These are phyloP conservation scores for Oryza coarctata DNA, from an alignment of 176 grass and related monocot genomes.

Conservation along the genomic window DNA sequence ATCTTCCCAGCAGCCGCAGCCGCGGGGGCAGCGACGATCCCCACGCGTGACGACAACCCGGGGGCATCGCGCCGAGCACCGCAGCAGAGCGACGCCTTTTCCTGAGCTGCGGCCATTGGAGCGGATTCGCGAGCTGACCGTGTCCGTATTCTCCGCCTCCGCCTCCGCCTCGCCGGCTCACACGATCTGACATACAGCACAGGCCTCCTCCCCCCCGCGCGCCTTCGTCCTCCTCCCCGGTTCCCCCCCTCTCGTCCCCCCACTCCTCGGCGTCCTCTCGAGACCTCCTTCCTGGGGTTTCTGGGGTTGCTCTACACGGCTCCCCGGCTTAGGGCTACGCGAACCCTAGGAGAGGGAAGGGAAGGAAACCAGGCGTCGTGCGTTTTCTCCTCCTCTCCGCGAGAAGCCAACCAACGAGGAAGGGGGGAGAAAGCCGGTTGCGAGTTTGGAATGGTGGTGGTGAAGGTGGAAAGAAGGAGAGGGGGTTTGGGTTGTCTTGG, in stretches of 20 bases:
- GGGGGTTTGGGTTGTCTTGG: slow-evolving; percentile 15
- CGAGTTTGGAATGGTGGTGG: background rate
- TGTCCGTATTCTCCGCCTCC: slow-evolving; percentile 89
- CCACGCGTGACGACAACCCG: background rate
- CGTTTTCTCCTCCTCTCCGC: slow-evolving; percentile 25
- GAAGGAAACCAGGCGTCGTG: no score
- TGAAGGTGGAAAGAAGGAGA: background rate
- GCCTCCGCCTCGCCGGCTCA: slow-evolving; percentile 56
- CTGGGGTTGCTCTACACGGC: background rate
- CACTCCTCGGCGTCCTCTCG: background rate
- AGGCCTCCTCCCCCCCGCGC: slow-evolving; percentile 54
- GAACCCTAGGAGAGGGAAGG: background rate
- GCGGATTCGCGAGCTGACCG: slow-evolving; percentile 85
- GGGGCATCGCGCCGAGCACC: slow-evolving; percentile 32
- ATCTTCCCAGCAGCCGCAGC: slow-evolving; percentile 42
- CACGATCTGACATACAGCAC: slow-evolving; percentile 98
- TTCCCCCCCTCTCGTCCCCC: background rate
- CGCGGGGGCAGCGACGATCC: slow-evolving; percentile 6
- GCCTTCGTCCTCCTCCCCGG: slow-evolving; percentile 29
- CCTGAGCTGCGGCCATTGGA: slow-evolving; percentile 99
- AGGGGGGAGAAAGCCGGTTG: background rate
- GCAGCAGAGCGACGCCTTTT: slow-evolving; percentile 87
- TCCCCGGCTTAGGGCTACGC: slow-evolving; percentile 15
- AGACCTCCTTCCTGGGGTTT: background rate
- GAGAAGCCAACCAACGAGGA: slow-evolving; percentile 16